A percentile compares a stretch with the other conserved stretches of the same genome.
Evolutionary conservation across 1,139 yeast species (phyloP).

Genomic region (Nakaseomyces sp.): DNA sequence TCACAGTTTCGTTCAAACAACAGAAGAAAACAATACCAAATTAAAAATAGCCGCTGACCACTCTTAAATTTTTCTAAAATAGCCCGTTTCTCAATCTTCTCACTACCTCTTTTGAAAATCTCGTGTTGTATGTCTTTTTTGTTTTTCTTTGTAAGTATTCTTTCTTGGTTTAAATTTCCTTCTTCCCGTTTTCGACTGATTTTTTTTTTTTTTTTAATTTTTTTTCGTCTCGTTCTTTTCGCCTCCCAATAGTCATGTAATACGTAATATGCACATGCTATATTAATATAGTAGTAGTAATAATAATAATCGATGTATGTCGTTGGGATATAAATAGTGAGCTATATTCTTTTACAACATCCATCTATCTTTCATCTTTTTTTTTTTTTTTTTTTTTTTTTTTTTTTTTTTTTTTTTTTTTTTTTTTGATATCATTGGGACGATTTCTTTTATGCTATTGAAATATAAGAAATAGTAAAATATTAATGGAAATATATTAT

Average conservation of each 20-base stretch:
- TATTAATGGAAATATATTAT: background rate
- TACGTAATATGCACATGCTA: background rate
- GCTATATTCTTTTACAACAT: no score
- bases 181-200: background rate
- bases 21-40: background rate
- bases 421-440: no score
- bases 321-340: background rate
- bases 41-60: slow-evolving; percentile 3
- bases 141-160: background rate
- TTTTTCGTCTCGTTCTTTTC: no score
- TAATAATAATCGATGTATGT: no score
- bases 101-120: slow-evolving; percentile 4
- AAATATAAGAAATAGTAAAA: background rate
- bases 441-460: no score
- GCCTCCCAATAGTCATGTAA: background rate
- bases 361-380: no score
- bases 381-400: no score
- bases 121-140: slow-evolving; percentile 5
- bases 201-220: background rate
- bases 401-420: no score
- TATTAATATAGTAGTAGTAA: no score
- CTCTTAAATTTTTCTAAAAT: background rate
- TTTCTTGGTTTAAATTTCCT: background rate
- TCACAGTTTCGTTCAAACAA: no score
- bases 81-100: background rate